Conservation (phyloP, 768 basidiomycete species). For the Phaeotremella skinneri region DNA sequence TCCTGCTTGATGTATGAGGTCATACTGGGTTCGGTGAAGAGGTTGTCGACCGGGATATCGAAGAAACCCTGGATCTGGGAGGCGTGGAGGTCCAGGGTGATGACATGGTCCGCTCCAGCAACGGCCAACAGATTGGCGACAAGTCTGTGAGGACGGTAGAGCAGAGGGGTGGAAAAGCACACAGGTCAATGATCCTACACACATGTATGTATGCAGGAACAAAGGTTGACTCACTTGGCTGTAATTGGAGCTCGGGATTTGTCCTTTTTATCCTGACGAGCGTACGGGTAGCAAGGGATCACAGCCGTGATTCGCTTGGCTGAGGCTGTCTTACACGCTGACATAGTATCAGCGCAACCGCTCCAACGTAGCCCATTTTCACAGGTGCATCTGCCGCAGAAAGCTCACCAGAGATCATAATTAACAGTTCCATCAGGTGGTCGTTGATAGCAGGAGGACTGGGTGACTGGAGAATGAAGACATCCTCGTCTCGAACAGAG, state of each 20-base stretch:
- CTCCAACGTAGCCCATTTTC: neutral
- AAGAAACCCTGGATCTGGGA: conserved; percentile 99
- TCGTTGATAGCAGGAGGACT: conserved; percentile 65
- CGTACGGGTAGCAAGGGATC: conserved; percentile 92
- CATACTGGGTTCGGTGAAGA: conserved; percentile 93
- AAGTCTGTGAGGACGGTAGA: conserved; percentile 53
- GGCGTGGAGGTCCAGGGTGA: conserved; percentile 99
- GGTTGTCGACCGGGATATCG: conserved; percentile 99
- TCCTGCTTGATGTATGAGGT: conserved; percentile 91
- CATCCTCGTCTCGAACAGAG: conserved; percentile 95
- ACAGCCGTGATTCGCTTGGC: conserved; percentile 98
- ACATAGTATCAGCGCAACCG: neutral
- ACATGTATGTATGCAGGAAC: neutral
- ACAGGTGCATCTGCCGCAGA: neutral
- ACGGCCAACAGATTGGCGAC: conserved; percentile 90
- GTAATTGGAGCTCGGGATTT: conserved; percentile 97
- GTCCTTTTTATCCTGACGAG: conserved; percentile 98
- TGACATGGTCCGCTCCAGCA: conserved; percentile 92
- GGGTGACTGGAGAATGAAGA: conserved; percentile 84
- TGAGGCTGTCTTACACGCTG: conserved; percentile 94
- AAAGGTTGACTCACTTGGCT: conserved; percentile 61
- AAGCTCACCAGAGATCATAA: conserved; percentile 81
- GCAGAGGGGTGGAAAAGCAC: neutral
- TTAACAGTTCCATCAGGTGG: conserved; percentile 94
- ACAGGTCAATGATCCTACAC: no score